Evolutionary conservation across 371 early-diverging fungal species (phyloP), one percentile per base, ranked within the genome.

Genomic region (Mortierella sp.): DNA sequence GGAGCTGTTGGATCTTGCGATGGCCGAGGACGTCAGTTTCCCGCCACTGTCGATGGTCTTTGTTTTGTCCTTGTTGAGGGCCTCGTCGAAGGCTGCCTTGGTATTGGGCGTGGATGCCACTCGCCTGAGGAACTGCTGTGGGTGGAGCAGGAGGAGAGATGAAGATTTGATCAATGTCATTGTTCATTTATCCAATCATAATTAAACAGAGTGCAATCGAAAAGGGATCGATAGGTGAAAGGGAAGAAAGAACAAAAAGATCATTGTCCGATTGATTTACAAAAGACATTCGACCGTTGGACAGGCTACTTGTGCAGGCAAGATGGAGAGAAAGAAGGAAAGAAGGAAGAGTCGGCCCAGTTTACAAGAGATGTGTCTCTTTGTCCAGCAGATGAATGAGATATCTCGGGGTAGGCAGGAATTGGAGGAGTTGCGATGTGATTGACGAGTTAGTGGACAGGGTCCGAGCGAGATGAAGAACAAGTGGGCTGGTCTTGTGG

Each of bases 51-150:
- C 63, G 41, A 30, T 39, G 49, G 56, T 56, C 39, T 69, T 75
- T 69, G 27, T 49, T 28, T 52, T 63, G 27, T 34, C 30, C 11
- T 68, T 55, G 39, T 61, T 50, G 60, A 65, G 21, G 47, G 70
- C 68, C 21, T 70, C 58, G 49, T 66, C 63, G 12, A 63, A 51
- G 12, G 64, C 60, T 0, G 64, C 66, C 55, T 85, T 83, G 24
- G 86, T 78, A 53, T 83, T 84, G 26, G 88, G 86, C 34, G 86
- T 81, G 28, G 88, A 87, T 31, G 83, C 85, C 27, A 85, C 75
- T 63, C 75, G 58, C 55, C 75, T 62, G 50, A 73, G 68, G 60
- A 73, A 73, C 75, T 73, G 56, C 19, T 47, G 47, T 32, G 41
- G 39, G 48, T 6, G 39, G 23, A 28, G 48, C 21, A 15, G 24